These are phyloP conservation scores for Claviceps citrina DNA, from an alignment of 2,329 filamentous ascomycete genomes.

Conservation along the genomic window DNA sequence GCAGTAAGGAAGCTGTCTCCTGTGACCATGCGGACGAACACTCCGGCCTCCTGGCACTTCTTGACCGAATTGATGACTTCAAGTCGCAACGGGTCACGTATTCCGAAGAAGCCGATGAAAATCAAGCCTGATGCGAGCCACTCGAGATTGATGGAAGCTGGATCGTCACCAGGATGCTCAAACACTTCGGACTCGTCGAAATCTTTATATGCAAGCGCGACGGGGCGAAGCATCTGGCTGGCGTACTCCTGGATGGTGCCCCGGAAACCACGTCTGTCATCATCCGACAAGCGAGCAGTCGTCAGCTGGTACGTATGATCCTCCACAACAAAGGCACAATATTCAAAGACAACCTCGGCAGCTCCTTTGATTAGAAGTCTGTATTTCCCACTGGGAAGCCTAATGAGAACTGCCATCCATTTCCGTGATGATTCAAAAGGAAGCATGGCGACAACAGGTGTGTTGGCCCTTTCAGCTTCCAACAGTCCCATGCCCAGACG, in stretches of 20 bases:
- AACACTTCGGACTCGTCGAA: slow-evolving; percentile 54
- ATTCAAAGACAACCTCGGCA: slow-evolving; percentile 37
- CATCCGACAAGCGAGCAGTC: slow-evolving; percentile 16
- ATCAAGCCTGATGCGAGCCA: slow-evolving; percentile 32
- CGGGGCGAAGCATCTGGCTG: slow-evolving; percentile 55
- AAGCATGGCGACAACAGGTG: slow-evolving; percentile 31
- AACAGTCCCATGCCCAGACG: slow-evolving; percentile 30
- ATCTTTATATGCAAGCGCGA: slow-evolving; percentile 60
- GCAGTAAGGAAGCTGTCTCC: slow-evolving; percentile 30
- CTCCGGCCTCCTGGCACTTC: slow-evolving; percentile 47
- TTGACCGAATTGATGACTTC: slow-evolving; percentile 47
- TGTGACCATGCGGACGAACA: slow-evolving; percentile 51
- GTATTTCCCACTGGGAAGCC: slow-evolving; percentile 28
- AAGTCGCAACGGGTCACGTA: slow-evolving; percentile 50
- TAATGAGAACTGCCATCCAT: slow-evolving; percentile 40
- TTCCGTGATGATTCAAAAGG: slow-evolving; percentile 40
- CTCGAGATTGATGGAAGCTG: slow-evolving; percentile 20
- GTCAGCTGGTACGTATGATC: slow-evolving; percentile 27
- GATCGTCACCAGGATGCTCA: slow-evolving; percentile 27
- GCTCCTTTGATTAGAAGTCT: slow-evolving; percentile 42
- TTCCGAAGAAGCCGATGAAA: slow-evolving; percentile 39
- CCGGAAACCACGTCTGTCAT: slow-evolving; percentile 18
- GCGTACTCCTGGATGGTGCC: slow-evolving; percentile 37
- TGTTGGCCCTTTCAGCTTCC: slow-evolving; percentile 30
- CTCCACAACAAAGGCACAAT: slow-evolving; percentile 25